Evolutionary conservation across 2,329 filamentous ascomycete species (phyloP), one percentile per base, ranked within the genome.

Genomic region (Huntiella abstrusa): DNA sequence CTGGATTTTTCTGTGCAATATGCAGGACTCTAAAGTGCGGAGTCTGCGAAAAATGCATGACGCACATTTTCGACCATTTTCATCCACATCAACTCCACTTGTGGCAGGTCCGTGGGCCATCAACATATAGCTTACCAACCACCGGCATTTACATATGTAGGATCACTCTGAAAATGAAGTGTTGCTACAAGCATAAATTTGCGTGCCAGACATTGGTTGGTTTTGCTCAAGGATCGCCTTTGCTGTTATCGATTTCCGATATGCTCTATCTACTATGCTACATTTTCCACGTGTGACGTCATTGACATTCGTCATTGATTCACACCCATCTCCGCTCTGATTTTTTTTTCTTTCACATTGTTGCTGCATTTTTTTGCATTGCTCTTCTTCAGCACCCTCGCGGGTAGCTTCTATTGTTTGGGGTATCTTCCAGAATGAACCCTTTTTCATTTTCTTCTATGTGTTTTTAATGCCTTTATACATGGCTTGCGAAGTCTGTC

Each of bases 141-240:
- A 43, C 34, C 45, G 32, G 40, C 19, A 47, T 43, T 47, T 43
- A 35, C 34, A 33, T 45, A 19, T 28, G 22, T 19, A 15, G 7
- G 8, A 17, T 15, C 16, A 42, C 33, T 49, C 47, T 49, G 47
- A 40, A 49, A 49, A 49, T 45, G 43, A 47, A 40, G 28, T 33
- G 22, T 15, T 41, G 5, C 13, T 33, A 13, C 10, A n/a, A 8
- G 12, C 41, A 35, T 16, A 12, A 6, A 11, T 34, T 32, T 33
- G 32, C 11, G 22, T 28, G 22, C 8, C 22, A 7, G 6, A 28
- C 8, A 34, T 4, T 43, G 12, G 16, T 33, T 42, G 22, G 22
- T 28, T 7, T 8, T 28, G 22, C 22, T 10, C 7, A 28, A 28
- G 22, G 22, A 28, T 28, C 22, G 22, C 22, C 22, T 28, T 10